Conservation (phyloP, 2,329 filamentous ascomycete genomes). For the Fusarium penzigii region DNA sequence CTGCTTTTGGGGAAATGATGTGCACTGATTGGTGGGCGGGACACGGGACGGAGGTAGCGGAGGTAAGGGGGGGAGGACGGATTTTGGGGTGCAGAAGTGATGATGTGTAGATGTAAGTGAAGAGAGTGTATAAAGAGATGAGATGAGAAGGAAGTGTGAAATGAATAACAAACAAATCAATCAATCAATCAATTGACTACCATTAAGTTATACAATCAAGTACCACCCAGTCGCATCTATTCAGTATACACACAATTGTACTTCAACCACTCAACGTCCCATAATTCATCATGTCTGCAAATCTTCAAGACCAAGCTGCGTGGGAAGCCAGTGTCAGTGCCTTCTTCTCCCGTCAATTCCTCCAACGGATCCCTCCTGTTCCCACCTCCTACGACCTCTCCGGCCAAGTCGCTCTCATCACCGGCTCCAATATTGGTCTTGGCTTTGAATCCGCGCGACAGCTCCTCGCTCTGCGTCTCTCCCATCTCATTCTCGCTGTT, state of each 20-base stretch:
- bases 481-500: constrained; percentile 48
- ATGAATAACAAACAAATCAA: neutral
- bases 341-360: constrained; percentile 28
- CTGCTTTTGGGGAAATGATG: neutral
- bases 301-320: constrained; percentile 18
- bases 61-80: too few species aligned
- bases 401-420: constrained; percentile 47
- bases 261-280: neutral
- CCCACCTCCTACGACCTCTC: constrained; percentile 30
- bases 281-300: constrained; percentile 18
- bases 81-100: too few species aligned
- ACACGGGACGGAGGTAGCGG: too few species aligned
- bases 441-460: constrained; percentile 48
- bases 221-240: too few species aligned
- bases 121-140: too few species aligned
- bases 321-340: constrained; percentile 24
- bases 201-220: neutral
- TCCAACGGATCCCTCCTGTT: constrained; percentile 24
- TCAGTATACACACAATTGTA: too few species aligned
- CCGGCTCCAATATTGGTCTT: constrained; percentile 51
- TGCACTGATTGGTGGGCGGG: too few species aligned
- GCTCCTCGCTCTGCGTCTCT: constrained; percentile 41
- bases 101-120: too few species aligned
- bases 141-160: neutral
- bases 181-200: neutral